Evolutionary conservation across 2,329 filamentous ascomycete genomes (phyloP).

Genomic region (Aspergillus floridensis): DNA sequence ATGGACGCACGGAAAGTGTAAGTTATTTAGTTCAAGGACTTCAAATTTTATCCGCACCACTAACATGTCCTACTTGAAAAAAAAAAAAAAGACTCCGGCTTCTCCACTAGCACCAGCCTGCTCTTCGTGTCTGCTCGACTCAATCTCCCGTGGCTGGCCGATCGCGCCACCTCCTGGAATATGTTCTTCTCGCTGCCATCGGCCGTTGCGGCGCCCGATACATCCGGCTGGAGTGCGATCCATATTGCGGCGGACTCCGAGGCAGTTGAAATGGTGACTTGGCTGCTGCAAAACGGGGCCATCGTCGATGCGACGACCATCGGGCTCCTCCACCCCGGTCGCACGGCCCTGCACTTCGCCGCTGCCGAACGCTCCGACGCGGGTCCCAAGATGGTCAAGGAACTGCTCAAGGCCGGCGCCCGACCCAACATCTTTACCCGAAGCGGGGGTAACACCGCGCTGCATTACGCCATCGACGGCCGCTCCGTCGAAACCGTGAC

Average conservation of each 20-base stretch:
- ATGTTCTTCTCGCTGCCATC: background rate
- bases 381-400: background rate
- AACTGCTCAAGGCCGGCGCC: background rate
- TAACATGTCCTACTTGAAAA: background rate
- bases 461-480: conserved; percentile 2
- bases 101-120: background rate
- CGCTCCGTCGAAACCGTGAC: background rate
- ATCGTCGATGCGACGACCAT: background rate
- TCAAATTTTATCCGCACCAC: background rate
- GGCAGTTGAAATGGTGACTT: background rate
- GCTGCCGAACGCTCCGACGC: background rate
- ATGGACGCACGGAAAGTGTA: conserved; percentile 2
- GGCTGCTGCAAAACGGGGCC: background rate
- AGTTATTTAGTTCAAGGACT: background rate
- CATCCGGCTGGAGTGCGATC: background rate
- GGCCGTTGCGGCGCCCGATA: background rate
- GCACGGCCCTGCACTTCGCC: conserved; percentile 2
- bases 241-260: conserved; percentile 4
- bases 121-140: conserved; percentile 1
- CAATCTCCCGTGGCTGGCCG: conserved; percentile 1
- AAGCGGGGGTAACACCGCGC: background rate
- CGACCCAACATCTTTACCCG: background rate
- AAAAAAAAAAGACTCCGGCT: background rate
- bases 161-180: background rate
- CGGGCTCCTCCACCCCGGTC: background rate